Evolutionary conservation across 1,139 yeast genomes (phyloP).

Genomic region (Blastobotrys raffinosifermentans): DNA sequence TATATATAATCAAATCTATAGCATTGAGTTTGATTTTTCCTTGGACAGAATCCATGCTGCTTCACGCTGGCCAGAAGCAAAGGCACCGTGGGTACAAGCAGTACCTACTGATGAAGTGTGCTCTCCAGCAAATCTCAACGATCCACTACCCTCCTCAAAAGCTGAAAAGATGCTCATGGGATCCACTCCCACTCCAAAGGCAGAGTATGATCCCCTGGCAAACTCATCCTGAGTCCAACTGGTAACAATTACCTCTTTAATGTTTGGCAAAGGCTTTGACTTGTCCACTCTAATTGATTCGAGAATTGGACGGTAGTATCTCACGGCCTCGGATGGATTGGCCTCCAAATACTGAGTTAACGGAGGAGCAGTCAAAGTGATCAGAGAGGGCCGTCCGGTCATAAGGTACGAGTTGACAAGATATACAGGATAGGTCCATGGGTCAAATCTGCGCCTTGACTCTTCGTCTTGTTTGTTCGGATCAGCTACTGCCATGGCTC

Average conservation of each 20-base stretch:
- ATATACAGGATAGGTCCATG: constrained; percentile 44
- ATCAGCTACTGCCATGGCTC: constrained; percentile 22
- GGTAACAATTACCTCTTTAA: constrained; percentile 51
- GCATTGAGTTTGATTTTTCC: neutral
- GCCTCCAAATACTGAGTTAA: constrained; percentile 48
- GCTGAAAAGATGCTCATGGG: constrained; percentile 54
- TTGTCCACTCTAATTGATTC: constrained; percentile 26
- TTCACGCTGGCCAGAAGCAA: constrained; percentile 67
- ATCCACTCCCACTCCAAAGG: constrained; percentile 60
- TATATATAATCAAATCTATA: neutral
- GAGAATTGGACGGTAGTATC: constrained; percentile 40
- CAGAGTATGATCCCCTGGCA: constrained; percentile 69
- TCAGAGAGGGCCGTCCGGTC: constrained; percentile 43
- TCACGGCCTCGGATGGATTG: constrained; percentile 38
- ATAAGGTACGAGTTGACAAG: constrained; percentile 39
- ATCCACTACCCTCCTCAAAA: constrained; percentile 50
- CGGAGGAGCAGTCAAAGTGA: constrained; percentile 63
- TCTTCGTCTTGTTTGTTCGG: too few relatives aligned
- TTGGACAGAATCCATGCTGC: constrained; percentile 38
- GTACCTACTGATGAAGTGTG: constrained; percentile 72
- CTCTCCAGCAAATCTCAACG: constrained; percentile 77
- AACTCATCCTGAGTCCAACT: constrained; percentile 69
- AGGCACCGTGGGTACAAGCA: constrained; percentile 87
- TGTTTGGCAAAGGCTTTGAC: constrained; percentile 34
- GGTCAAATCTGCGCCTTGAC: too few relatives aligned